Base-by-base conservation (phyloP, 345 rosid species). In the Abelmoschus esculentus region DNA sequence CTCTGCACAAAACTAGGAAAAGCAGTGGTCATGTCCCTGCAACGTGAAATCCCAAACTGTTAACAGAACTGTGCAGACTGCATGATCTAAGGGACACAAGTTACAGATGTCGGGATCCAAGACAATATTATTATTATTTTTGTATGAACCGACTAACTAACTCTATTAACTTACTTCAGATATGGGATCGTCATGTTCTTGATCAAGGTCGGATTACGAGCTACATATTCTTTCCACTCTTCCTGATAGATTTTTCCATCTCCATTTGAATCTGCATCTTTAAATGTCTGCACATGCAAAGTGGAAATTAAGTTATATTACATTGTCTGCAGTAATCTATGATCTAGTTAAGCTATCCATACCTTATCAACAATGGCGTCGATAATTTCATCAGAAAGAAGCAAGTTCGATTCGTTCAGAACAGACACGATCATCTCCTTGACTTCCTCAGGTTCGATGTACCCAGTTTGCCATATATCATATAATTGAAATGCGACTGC, bases 391-490 rank as follows among this genome's bases (percentile, higher is more conserved):
- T 80, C 71, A 3, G 86, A 29, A 53, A 84, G 80, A 58, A 60
- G 6, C 76, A 84, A 58, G 22, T 81, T 82, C 5, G 78, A 86
- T 47, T 86, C 87, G 10, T 73, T 65, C n/a, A 84, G 72, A 52
- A 86, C 71, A 3, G 81, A 79, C 70, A 67, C 38, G 29, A 80
- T 69, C 83, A 86, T 73, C 80, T 73, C 76, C 74, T 66, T 73
- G 83, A 87, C 90, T 86, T 84, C 93, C 15, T 71, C 73, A 4
- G 73, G 77, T 78, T 80, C 67, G 65, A 90, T 90, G 83, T 85
- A 88, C 26, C 91, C 91, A 14, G 87, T 85, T 71, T 85, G 73
- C 76, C 82, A 55, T 72, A 84, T 77, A 72, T 86, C 90, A 56
- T 84, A 84, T 34, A 85, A 73, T 47, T 76, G 82, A 73, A 88